Evolutionary conservation across 345 rosid species (phyloP), one percentile per base, ranked within the genome.

Genomic region (Angophora floribunda): DNA sequence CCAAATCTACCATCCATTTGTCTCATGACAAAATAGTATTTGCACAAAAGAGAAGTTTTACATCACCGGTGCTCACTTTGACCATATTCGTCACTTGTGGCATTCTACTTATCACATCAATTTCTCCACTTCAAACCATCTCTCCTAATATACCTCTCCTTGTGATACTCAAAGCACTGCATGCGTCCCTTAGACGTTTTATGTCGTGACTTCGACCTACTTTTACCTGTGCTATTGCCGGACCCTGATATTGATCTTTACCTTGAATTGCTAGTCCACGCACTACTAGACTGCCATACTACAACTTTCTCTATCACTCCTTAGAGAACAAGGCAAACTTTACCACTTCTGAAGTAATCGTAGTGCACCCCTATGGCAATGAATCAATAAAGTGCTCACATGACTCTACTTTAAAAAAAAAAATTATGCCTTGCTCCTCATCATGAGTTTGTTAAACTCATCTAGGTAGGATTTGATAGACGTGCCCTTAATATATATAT

Each of bases 71-170:
- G 61, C 61, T 55, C 61, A 55, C 0, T 26, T 55, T 5, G 0
- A 8, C 61, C 21, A 55, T 55, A 26, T 21, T 55, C 11, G 0
- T 19, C 61, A 55, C 28, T 55, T 55, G 0, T 55, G 28, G 5
- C 61, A 55, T 55, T 55, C 12, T 55, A 0, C 0, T 1, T 55
- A 0, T 21, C 11, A 24, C 26, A 24, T 0, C 0, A 55, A 0
- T 53, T 55, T 55, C 61, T 55, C 61, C 61, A 55, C 61, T 55
- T 55, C 1, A 0, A 1, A 55, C 26, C 21, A 55, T 55, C 61
- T 55, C 61, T 55, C 9, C 5, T 19, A 0, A 21, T 26, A 0
- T 55, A 26, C 0, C 0, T 10, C 0, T 55, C 22, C 61, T 8
- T 2, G 0, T 55, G 61, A 55, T 55, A 55, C 11, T 55, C 26